Base-by-base conservation (phyloP, 2,329 filamentous ascomycete genomes). In the Fusarium sp. region DNA sequence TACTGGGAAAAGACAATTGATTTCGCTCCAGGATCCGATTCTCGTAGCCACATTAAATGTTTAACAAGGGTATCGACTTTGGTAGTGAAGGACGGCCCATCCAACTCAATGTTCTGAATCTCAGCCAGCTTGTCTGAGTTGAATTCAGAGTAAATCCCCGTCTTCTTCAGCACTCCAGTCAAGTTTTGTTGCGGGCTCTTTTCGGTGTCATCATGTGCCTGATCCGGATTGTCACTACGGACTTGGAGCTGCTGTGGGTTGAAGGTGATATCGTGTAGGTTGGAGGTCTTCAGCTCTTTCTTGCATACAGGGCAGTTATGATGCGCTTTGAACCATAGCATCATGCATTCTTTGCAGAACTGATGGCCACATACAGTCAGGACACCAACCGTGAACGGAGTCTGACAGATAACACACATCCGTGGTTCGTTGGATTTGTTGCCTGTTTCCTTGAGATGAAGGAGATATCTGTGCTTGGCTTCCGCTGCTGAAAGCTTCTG, bases 1-100 rank as follows among this genome's bases (percentile, higher is more conserved):
- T 93, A 87, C 80, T 98, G 95, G 2, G 93, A 97, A 79, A 97
- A 99, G n/a, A 98, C 86, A 77, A 99, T 92, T 0, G 93, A 92
- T 77, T 98, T 98, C 12, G 93, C 89, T 0, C 93, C 93, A 0
- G 93, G 93, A 71, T 98, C 94, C 49, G 92, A 89, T 70, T 91
- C 85, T 4, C 95, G 89, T 21, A 98, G 84, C 93, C 93, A 98
- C 18, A 97, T 80, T 4, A 98, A 80, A 77, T 98, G 96, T 4
- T 93, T 88, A 28, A 91, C 86, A 4, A 95, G 81, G 0, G 89
- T 97, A 77, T 98, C 94, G 19, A 98, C 90, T 79, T 98, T 99
- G 1, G 93, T 97, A 3, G 93, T 94, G 75, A 93, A 98, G 0
- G 91, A 94, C 3, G 86, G 86, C 0, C 87, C 88, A 13, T 89